Percentiles rank a stretch among this genome's conserved stretches.
Conservation (phyloP, 805 yeast genomes). For the Candida hispaniensis region DNA sequence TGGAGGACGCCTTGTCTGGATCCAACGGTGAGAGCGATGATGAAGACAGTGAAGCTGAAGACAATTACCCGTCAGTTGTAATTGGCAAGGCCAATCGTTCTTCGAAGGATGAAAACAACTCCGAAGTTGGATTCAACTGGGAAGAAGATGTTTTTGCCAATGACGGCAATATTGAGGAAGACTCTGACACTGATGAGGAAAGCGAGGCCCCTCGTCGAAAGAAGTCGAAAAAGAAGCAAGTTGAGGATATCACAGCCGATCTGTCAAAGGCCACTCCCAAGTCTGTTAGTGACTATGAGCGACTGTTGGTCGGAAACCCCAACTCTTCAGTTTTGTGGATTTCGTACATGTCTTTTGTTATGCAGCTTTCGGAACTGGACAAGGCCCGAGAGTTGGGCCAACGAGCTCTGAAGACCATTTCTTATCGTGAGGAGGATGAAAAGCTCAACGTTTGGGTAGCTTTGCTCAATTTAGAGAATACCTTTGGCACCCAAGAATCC, state of each 20-base stretch:
- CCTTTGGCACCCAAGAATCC: conserved; percentile 80
- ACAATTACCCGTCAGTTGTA: conserved; percentile 27
- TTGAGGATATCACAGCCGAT: conserved; percentile 76
- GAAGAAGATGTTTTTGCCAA: conserved; percentile 81
- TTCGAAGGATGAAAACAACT: conserved; percentile 1
- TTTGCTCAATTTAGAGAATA: conserved; percentile 80
- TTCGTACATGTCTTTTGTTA: conserved; percentile 96
- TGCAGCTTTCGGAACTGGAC: conserved; percentile 86
- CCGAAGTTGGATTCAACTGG: conserved; percentile 88
- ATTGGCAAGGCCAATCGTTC: conserved; percentile 6
- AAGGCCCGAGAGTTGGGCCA: conserved; percentile 89
- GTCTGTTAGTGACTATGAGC: conserved; percentile 83
- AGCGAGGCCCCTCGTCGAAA: conserved; percentile 28
- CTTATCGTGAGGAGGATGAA: conserved; percentile 84
- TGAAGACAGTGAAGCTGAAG: conserved; percentile 29
- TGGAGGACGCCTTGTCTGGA: conserved; percentile 29
- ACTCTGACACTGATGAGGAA: conserved; percentile 45
- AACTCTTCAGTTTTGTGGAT: conserved; percentile 92
- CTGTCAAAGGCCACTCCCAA: conserved; percentile 80
- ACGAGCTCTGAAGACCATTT: conserved; percentile 84
- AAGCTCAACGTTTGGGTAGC: conserved; percentile 95
- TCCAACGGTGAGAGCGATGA: too few species aligned
- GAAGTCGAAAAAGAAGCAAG: conserved; percentile 36
- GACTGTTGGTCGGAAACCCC: conserved; percentile 84
- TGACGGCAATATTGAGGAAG: conserved; percentile 33